Evolutionary conservation across 106 monocot genomes (phyloP), one percentile per base, ranked within the genome.

Genomic region (Allium fistulosum): DNA sequence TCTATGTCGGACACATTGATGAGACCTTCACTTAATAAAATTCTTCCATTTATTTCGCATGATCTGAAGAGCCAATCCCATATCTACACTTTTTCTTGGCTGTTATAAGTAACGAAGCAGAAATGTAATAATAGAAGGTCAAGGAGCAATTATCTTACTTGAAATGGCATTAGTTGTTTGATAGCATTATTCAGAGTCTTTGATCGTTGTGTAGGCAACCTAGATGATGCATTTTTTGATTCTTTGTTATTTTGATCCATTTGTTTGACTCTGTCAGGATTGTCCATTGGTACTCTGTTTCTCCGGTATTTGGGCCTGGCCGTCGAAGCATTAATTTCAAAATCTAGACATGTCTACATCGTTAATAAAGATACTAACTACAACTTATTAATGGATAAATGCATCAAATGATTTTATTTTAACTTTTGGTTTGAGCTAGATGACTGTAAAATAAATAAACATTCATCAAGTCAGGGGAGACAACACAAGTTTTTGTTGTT

Each of bases 11-110:
- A 74, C 8, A 58, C 66, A 67, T 49, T 73, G 28, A 94, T 87
- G 65, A 94, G 63, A 60, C 87, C 87, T 51, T 90, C 94, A 46
- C 51, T 51, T 6, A 94, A 75, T 47, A 94, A 78, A 18, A 78
- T 57, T 74, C 83, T 80, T 65, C 94, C 94, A 81, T 94, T 94
- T 51, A 83, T 22, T 73, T 94, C 91, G 57, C 93, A 95, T 46
- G 91, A 91, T 83, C 78, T 83, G 73, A 95, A 95, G 52, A 95
- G 85, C 94, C 87, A 95, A 78, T 91, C 91, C 94, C 94, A 95
- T 65, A 95, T 79, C 91, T 95, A 70, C 26, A 64, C 12, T 58
- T 67, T 67, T 27, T 37, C 37, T 37, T 37, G 37, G 37, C 37
- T 37, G 37, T 37, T 37, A 37, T 37, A 37, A 37, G 37, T 2